Evolutionary conservation across 2,329 filamentous ascomycete genomes (phyloP).

Genomic region (Endoconidiophora polonica): DNA sequence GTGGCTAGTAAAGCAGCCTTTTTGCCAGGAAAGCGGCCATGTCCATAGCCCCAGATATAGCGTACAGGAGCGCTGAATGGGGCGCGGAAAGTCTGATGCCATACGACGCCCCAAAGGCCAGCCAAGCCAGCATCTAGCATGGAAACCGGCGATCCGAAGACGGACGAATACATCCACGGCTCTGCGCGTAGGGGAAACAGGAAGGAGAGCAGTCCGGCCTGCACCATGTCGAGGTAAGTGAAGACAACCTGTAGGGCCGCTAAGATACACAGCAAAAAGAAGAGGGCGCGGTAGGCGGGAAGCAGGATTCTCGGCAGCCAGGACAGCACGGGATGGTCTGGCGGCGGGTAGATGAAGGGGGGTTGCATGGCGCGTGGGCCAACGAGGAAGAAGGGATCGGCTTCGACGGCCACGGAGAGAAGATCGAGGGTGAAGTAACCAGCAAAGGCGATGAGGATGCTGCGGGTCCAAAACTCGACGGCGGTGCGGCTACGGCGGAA

Average conservation of each 20-base stretch:
- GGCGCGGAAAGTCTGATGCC: constrained; percentile 80
- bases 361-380: constrained; percentile 21
- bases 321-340: constrained; percentile 21
- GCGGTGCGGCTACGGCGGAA: constrained; percentile 27
- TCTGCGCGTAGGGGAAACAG: constrained; percentile 34
- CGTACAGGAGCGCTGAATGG: constrained; percentile 46
- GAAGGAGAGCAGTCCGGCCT: constrained; percentile 31
- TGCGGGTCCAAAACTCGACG: constrained; percentile 25
- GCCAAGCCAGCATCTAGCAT: constrained; percentile 54
- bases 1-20: constrained; percentile 21
- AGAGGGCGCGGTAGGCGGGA: constrained; percentile 36
- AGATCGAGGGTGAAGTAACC: constrained; percentile 55
- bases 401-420: constrained; percentile 43
- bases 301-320: constrained; percentile 28
- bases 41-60: constrained; percentile 27
- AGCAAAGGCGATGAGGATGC: constrained; percentile 29
- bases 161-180: constrained; percentile 36
- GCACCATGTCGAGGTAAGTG: constrained; percentile 39
- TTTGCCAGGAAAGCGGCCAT: constrained; percentile 16
- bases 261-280: constrained; percentile 41
- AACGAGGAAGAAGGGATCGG: constrained; percentile 61
- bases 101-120: constrained; percentile 73
- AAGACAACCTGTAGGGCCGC: constrained; percentile 45
- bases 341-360: constrained; percentile 21
- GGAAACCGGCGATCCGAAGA: constrained; percentile 34